Evolutionary conservation across 805 yeast genomes (phyloP).

Genomic region (Barnettozyma sp.): DNA sequence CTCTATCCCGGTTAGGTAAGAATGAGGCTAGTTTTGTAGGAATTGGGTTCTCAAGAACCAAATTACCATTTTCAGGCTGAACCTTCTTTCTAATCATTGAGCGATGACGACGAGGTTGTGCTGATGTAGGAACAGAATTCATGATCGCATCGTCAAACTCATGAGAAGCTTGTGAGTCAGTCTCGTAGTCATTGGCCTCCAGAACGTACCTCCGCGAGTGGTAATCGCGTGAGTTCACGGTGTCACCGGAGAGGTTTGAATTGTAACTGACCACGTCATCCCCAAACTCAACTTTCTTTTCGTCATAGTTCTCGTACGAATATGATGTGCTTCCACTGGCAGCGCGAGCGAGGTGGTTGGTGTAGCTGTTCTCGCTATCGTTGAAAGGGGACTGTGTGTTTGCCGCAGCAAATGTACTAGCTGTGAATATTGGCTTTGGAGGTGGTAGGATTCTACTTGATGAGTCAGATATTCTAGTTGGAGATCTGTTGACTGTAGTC

Average conservation of each 20-base stretch:
- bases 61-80: slow-evolving; percentile 68
- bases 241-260: slow-evolving; percentile 28
- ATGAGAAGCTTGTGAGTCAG: slow-evolving; percentile 13
- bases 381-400: slow-evolving; percentile 13
- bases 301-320: slow-evolving; percentile 9
- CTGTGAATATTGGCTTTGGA: slow-evolving; percentile 61
- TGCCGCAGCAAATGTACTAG: slow-evolving; percentile 57
- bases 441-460: slow-evolving; percentile 46
- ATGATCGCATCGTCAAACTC: slow-evolving; percentile 42
- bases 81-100: slow-evolving; percentile 67
- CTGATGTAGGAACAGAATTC: slow-evolving; percentile 30
- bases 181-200: slow-evolving; percentile 10
- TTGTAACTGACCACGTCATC: slow-evolving; percentile 18
- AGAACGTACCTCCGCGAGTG: neutral
- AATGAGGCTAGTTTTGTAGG: slow-evolving; percentile 84
- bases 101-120: slow-evolving; percentile 56
- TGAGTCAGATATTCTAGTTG: slow-evolving; percentile 27
- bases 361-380: neutral
- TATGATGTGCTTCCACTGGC: slow-evolving; percentile 27
- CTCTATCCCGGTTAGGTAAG: slow-evolving; percentile 79
- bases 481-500: slow-evolving; percentile 27
- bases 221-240: slow-evolving; percentile 31
- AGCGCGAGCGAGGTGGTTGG: slow-evolving; percentile 12
- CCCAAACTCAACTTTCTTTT: slow-evolving; percentile 8
- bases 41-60: slow-evolving; percentile 88